Evolutionary conservation across 2,329 filamentous ascomycete genomes (phyloP), one percentile per base, ranked within the genome.

Genomic region (Colletotrichum melonis): DNA sequence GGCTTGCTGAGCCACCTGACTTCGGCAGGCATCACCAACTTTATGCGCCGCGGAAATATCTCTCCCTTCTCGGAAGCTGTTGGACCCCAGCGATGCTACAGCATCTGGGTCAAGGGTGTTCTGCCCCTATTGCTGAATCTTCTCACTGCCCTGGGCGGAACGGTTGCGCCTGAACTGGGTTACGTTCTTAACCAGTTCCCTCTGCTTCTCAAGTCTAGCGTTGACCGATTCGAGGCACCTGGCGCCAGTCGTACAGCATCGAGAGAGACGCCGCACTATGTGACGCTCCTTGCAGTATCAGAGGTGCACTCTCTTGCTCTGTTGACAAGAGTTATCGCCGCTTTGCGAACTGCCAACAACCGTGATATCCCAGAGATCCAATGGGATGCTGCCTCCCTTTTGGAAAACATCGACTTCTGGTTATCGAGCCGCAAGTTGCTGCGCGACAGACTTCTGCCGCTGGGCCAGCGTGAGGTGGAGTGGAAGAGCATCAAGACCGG

Each of bases 151-250:
- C 91, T 99, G 22, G 95, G 95, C 12, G 89, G 92, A 1, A 93
- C 94, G 1, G 91, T 97, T 59, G 95, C 95, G 0, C 91, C 92
- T 0, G 97, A 99, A 81, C 91, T 98, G 6, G 90, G 93, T 0
- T 92, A 92, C 71, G 97, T 98, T 80, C 88, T 99, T 32, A 97
- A 97, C 79, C 93, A 95, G 80, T 99, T 98, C 81, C 92, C 94
- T 12, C 89, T 91, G 59, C 92, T 98, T 72, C 88, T 99, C 11
- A 84, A 86, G 55, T 90, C 94, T 35, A 94, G 94, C 14, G 89
- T 93, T 8, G 90, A 91, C 63, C 89, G 93, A 1, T 91, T 98
- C 74, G 92, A 94, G 79, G 85, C 90, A 42, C 86, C 90, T 26
- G 82, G 88, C 0, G 85, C 87, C 6, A 89, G 86, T 76, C 86